phyloP scores from a whole-genome alignment of 805 yeast species.

The Candida tallmaniae region DNA sequence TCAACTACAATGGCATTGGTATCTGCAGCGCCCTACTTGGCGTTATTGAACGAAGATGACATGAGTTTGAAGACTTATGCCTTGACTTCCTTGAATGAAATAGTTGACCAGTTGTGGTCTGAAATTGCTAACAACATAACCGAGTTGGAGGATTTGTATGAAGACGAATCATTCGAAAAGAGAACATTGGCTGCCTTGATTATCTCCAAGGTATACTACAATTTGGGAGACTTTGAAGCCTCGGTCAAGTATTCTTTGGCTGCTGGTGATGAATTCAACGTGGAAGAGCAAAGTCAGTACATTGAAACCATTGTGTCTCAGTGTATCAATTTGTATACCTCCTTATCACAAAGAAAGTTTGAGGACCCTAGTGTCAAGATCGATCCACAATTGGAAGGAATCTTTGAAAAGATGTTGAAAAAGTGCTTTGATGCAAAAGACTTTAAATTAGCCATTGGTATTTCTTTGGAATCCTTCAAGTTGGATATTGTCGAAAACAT shows the following conservation, averaged over 20 bases:
- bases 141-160: conserved; percentile 87
- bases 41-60: conserved; percentile 83
- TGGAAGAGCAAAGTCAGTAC: conserved; percentile 74
- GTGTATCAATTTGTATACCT: conserved; percentile 80
- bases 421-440: conserved; percentile 74
- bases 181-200: conserved; percentile 85
- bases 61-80: conserved; percentile 76
- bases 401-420: conserved; percentile 83
- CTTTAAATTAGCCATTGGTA: conserved; percentile 78
- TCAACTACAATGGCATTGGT: conserved; percentile 51
- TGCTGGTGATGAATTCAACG: conserved; percentile 76
- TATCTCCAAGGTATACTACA: conserved; percentile 85
- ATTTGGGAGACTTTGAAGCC: conserved; percentile 88
- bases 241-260: conserved; percentile 85
- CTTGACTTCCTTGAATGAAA: conserved; percentile 68
- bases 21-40: conserved; percentile 88
- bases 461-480: conserved; percentile 83
- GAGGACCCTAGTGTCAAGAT: conserved; percentile 27
- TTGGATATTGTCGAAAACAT: conserved; percentile 70
- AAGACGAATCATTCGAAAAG: conserved; percentile 72
- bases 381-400: conserved; percentile 58
- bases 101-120: conserved; percentile 94
- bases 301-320: conserved; percentile 92
- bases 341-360: conserved; percentile 48
- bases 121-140: conserved; percentile 89